A percentile compares a stretch with the other conserved stretches of the same genome.
Conservation (phyloP, 2,329 filamentous ascomycete species). For the Xylariaceae sp. region DNA sequence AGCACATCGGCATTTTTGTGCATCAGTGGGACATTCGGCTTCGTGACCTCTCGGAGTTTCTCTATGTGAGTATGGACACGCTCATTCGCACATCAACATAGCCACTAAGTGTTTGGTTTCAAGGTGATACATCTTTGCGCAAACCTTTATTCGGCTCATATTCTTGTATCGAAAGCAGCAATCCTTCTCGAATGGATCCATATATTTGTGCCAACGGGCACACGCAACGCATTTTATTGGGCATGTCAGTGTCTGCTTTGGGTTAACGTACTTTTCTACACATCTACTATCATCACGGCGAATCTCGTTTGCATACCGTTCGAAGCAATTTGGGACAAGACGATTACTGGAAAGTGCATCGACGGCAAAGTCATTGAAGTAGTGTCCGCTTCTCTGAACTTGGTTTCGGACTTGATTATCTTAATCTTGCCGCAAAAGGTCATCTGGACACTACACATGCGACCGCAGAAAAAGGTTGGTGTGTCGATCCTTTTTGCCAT, state of each 20-base stretch:
- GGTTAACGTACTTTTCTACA: conserved; percentile 11
- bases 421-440: conserved; percentile 10
- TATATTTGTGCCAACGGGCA: conserved; percentile 15
- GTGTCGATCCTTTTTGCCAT: conserved; percentile 11
- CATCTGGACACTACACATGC: conserved; percentile 12
- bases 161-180: conserved; percentile 14
- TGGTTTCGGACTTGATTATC: conserved; percentile 13
- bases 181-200: conserved; percentile 20
- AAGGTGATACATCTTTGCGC: conserved; percentile 16
- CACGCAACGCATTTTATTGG: conserved; percentile 19
- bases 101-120: neutral
- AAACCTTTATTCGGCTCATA: conserved; percentile 10
- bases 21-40: conserved; percentile 18
- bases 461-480: conserved; percentile 8
- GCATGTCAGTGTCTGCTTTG: conserved; percentile 7
- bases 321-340: conserved; percentile 18
- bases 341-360: conserved; percentile 14
- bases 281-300: conserved; percentile 13
- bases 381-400: conserved; percentile 15
- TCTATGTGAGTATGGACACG: conserved; percentile 7
- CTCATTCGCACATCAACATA: neutral
- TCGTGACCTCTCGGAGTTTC: conserved; percentile 12
- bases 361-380: conserved; percentile 16
- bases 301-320: conserved; percentile 14
- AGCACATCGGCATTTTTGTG: conserved; percentile 4